Percentiles rank a stretch among this genome's conserved stretches.
These are phyloP conservation scores for Nannizziopsis arthrosporioides DNA, from an alignment of 2,329 filamentous ascomycete genomes.

Conservation along the genomic window DNA sequence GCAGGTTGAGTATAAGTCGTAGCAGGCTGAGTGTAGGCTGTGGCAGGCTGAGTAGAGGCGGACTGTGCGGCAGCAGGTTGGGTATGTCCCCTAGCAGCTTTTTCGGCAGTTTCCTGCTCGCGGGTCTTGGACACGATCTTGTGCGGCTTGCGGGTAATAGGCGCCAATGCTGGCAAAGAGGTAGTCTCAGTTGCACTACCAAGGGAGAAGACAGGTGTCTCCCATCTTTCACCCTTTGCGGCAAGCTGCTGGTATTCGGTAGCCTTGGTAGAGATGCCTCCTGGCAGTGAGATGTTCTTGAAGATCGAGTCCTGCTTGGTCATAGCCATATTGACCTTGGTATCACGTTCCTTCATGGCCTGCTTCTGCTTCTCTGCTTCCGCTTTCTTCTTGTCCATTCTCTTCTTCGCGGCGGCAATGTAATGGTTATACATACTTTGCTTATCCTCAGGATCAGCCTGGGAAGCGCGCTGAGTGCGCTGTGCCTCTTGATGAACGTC, in stretches of 20 bases:
- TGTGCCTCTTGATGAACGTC: slow-evolving; percentile 75
- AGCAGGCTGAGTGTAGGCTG: neutral
- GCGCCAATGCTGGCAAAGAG: slow-evolving; percentile 51
- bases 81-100: neutral
- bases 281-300: slow-evolving; percentile 72
- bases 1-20: neutral
- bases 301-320: slow-evolving; percentile 88
- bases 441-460: slow-evolving; percentile 57
- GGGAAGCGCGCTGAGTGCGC: slow-evolving; percentile 53
- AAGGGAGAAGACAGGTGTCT: slow-evolving; percentile 85
- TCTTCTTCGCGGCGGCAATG: slow-evolving; percentile 59
- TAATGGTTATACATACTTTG: slow-evolving; percentile 84
- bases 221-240: slow-evolving; percentile 80
- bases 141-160: slow-evolving; percentile 50
- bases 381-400: slow-evolving; percentile 62
- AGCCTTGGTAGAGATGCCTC: slow-evolving; percentile 83
- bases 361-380: slow-evolving; percentile 62
- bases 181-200: slow-evolving; percentile 62
- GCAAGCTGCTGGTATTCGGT: slow-evolving; percentile 87
- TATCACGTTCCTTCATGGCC: slow-evolving; percentile 43
- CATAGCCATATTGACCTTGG: slow-evolving; percentile 69
- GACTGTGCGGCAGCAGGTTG: neutral
- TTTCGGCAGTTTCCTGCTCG: slow-evolving; percentile 5
- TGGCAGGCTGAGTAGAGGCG: neutral
- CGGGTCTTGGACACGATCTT: slow-evolving; percentile 25